phyloP scores from a whole-genome alignment of 2,329 filamentous ascomycete species.

The Ophiostoma australiae region DNA sequence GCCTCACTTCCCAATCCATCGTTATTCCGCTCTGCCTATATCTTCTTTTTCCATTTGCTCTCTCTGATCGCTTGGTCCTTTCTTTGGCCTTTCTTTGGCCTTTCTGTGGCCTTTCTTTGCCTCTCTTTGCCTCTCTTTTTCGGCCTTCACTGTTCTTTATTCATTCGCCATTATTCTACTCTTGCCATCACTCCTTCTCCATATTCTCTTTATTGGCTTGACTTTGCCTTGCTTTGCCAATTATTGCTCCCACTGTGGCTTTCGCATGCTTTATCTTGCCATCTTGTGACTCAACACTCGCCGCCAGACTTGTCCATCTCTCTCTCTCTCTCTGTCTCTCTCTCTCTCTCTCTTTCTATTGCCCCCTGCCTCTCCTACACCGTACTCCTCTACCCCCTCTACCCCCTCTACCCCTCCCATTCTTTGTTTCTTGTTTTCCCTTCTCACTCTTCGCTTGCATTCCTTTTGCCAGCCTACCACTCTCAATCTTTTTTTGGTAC shows the following conservation, averaged over 20 bases:
- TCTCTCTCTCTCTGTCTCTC: too few relatives aligned
- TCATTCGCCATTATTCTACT: not conserved
- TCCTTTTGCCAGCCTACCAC: too few relatives aligned
- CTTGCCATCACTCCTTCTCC: too few relatives aligned
- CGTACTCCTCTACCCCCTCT: not conserved
- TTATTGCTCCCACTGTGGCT: too few relatives aligned
- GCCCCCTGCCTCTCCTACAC: not conserved
- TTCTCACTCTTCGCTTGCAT: not conserved
- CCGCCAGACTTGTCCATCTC: too few relatives aligned
- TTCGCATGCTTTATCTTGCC: too few relatives aligned
- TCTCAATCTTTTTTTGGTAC: too few relatives aligned
- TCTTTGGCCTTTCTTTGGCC: not conserved
- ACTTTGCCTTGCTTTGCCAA: too few relatives aligned
- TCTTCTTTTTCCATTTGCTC: not conserved
- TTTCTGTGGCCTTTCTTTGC: not conserved
- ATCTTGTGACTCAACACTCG: too few relatives aligned
- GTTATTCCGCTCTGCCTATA: not conserved
- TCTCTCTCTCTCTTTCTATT: not conserved
- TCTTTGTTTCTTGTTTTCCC: not conserved
- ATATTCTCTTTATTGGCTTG: too few relatives aligned
- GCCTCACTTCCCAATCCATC: not conserved
- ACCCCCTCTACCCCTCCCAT: conserved; percentile 1
- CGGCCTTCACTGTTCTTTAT: not conserved
- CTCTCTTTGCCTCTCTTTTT: not conserved
- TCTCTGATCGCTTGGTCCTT: not conserved